Base-by-base conservation (phyloP, 192 early-diverging fungal species). In the Phycomyces blakesleeanus region DNA sequence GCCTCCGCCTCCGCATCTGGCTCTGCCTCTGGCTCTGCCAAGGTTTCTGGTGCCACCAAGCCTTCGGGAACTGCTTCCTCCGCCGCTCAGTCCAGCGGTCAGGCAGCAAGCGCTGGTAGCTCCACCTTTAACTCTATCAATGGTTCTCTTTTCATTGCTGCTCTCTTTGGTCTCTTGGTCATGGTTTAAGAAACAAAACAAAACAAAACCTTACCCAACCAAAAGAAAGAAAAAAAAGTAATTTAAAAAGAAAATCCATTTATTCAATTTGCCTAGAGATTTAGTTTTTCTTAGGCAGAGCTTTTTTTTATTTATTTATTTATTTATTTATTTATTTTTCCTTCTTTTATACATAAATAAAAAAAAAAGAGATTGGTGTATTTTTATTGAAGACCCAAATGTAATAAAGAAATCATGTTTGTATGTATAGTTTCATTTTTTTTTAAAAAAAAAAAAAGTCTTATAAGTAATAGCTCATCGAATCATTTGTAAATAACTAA, bases 101-200 rank as follows among this genome's bases (percentile, higher is more conserved):
- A 53, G 25, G 8, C 25, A 2, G 12, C n/a, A 11, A 26, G 51
- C 51, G 20, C 22, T 53, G 25, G 51, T 53, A 21, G 51, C 22
- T 53, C 51, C 21, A 4, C 11, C 24, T 21, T 24, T 25, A 14
- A 2, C 21, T 25, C 21, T 6, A 15, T 24, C 20, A 53, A 53
- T 25, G 61, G 34, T 24, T 27, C 61, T 9, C 38, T 54, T 7
- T 50, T 50, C 39, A 42, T 63, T 63, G 61, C 51, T 16, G 61
- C 50, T 16, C 21, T 49, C 16, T 61, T 61, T 51, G 59, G 44
- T n/a, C 25, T 49, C 41, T 6, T 61, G 20, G 59, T 49, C 12
- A 51, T 61, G 26, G 25, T 38, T 15, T 61, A 61, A 61, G 2
- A 7, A 2, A 34, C n/a, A n/a, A n/a, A n/a, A n/a, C n/a, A n/a